Base-by-base conservation (phyloP, 192 early-diverging fungal genomes). In the Linnemannia elongata region DNA sequence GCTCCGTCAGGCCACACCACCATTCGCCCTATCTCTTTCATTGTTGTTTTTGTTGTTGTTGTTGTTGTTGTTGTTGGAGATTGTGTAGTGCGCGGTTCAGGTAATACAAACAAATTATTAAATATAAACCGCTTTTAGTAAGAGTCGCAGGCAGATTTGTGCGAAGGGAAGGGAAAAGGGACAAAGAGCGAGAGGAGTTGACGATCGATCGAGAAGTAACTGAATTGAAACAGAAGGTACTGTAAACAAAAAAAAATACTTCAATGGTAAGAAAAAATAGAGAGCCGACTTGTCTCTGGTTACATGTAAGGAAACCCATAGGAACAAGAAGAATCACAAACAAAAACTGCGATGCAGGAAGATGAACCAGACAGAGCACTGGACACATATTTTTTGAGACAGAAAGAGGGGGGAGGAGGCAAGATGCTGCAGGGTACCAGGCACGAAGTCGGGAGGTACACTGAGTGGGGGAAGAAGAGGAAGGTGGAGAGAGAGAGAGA, bases 331-430 rank as follows among this genome's bases (percentile, higher is more conserved):
- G n/a, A 27, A 66, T 30, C 44, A 27, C 72, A 73, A 73, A 73
- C 72, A 73, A 73, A 73, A 66, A 66, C 30, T 66, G 60, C 60
- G 60, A 66, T 66, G 60, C 60, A 66, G 60, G 10, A 66, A 66
- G 24, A 27, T 24, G 55, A 10, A 10, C 55, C n/a, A 27, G 55
- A 24, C 24, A 27, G n/a, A 57, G n/a, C 55, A n/a, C 55, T 57
- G 55, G n/a, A 27, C 55, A 15, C 60, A 60, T 24, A 66, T 66
- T 49, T 27, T 41, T 73, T 41, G 72, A 45, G 45, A 73, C 72
- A 73, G 27, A 45, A 47, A 12, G 24, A n/a, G 44, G 49, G 49
- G 49, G 22, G 9, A 22, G 8, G 70, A 24, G 44, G 22, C 27
- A 71, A 38, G 38, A 17, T 71, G 2, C 69, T 41, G 69, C 38